phyloP scores from a whole-genome alignment of 1,284 basidiomycete species.

The Malassezia caprae region DNA sequence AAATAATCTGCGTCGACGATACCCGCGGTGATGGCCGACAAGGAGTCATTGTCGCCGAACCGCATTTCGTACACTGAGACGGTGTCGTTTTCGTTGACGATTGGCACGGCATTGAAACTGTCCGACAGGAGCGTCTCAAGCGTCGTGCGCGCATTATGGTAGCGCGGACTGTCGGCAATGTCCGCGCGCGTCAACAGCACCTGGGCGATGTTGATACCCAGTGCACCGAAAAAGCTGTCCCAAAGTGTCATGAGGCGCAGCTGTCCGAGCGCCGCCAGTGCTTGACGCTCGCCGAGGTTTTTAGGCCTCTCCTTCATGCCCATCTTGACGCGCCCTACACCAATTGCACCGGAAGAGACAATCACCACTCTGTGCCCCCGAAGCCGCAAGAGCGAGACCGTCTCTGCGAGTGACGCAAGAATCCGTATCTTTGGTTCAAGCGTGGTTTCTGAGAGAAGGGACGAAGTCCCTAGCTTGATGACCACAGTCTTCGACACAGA shows the following conservation, averaged over 20 bases:
- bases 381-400: conserved; percentile 65
- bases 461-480: conserved; percentile 47
- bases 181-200: conserved; percentile 86
- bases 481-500: conserved; percentile 32
- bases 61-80: conserved; percentile 65
- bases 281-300: conserved; percentile 80
- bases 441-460: conserved; percentile 37
- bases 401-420: conserved; percentile 82
- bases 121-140: conserved; percentile 35
- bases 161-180: conserved; percentile 63
- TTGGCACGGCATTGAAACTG: conserved; percentile 39
- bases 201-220: conserved; percentile 91
- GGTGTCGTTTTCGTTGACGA: conserved; percentile 48
- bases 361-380: conserved; percentile 87
- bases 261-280: conserved; percentile 91
- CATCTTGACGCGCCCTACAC: conserved; percentile 87
- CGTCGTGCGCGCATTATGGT: conserved; percentile 41
- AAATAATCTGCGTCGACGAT: conserved; percentile 97
- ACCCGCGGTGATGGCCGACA: conserved; percentile 89
- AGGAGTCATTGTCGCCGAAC: conserved; percentile 97
- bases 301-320: conserved; percentile 68
- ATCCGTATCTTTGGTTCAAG: conserved; percentile 67
- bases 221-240: conserved; percentile 87
- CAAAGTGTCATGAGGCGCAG: conserved; percentile 87
- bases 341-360: conserved; percentile 91